Conservation (phyloP, 129 eudicot genomes). For the Flaveria brownii region DNA sequence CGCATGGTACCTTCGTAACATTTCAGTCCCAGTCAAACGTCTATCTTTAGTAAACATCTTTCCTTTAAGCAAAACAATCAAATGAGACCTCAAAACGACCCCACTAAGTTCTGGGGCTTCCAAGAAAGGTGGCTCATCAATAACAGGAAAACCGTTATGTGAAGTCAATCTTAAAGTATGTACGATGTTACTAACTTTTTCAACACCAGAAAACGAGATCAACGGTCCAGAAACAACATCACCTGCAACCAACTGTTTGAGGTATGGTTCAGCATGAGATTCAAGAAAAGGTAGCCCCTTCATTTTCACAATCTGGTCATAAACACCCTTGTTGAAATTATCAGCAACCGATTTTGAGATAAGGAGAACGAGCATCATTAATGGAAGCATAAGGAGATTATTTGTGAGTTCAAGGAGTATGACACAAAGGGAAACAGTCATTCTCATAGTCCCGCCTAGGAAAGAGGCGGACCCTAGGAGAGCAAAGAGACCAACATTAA, state of each 20-base stretch:
- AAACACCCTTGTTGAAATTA: constrained; percentile 82
- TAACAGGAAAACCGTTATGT: constrained; percentile 96
- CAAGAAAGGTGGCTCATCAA: constrained; percentile 87
- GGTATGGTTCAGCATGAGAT: constrained; percentile 94
- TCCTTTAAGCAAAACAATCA: constrained; percentile 81
- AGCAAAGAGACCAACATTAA: constrained; percentile 79
- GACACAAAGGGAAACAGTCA: constrained; percentile 95
- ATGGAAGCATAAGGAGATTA: constrained; percentile 77
- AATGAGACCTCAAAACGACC: constrained; percentile 86
- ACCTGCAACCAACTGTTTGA: constrained; percentile 78
- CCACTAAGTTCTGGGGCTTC: constrained; percentile 89
- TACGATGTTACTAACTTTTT: constrained; percentile 71
- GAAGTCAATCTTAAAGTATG: constrained; percentile 63
- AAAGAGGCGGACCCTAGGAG: constrained; percentile 96
- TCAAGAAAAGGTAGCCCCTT: constrained; percentile 91
- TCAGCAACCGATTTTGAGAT: constrained; percentile 93
- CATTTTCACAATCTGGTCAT: constrained; percentile 87
- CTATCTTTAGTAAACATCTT: constrained; percentile 54
- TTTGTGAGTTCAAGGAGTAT: constrained; percentile 91
- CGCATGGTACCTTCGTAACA: constrained; percentile 58
- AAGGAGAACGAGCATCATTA: constrained; percentile 85
- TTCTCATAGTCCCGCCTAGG: constrained; percentile 98
- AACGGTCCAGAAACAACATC: constrained; percentile 93
- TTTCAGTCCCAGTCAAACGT: constrained; percentile 47
- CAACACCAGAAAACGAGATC: constrained; percentile 73